A percentile compares a stretch with the other conserved stretches of the same genome.
phyloP scores from a whole-genome alignment of 164 flowering plant genomes.

The Berberis thunbergii region DNA sequence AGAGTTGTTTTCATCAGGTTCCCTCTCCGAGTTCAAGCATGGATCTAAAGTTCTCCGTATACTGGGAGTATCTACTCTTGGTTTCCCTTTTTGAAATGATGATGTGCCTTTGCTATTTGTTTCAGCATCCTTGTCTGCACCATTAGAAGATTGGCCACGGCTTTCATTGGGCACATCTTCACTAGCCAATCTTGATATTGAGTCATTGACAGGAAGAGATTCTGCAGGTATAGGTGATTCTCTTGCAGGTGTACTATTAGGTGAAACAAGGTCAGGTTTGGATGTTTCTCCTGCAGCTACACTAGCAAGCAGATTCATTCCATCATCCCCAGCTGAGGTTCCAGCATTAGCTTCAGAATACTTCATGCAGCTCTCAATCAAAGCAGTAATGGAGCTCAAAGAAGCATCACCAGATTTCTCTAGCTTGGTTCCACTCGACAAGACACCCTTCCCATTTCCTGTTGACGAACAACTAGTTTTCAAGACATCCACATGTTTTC shows the following conservation, averaged over 20 bases:
- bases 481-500: constrained; percentile 10
- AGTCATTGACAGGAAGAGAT: constrained; percentile 18
- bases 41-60: constrained; percentile 18
- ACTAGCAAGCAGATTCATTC: constrained; percentile 94
- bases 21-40: constrained; percentile 18
- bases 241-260: constrained; percentile 40
- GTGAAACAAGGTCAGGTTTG: constrained; percentile 41
- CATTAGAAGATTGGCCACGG: constrained; percentile 14
- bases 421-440: constrained; percentile 13
- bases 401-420: constrained; percentile 34
- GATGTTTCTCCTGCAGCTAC: constrained; percentile 89
- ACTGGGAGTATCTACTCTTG: constrained; percentile 17
- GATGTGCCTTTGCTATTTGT: constrained; percentile 6
- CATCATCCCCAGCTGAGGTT: constrained; percentile 61
- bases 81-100: constrained; percentile 15
- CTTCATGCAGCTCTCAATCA: constrained; percentile 54
- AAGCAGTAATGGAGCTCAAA: constrained; percentile 48
- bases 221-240: constrained; percentile 25
- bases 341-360: constrained; percentile 32
- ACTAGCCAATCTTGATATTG: constrained; percentile 21
- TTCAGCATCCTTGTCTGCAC: constrained; percentile 17
- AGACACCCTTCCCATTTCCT: constrained; percentile 18
- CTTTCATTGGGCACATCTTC: constrained; percentile 12
- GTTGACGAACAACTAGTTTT: constrained; percentile 13
- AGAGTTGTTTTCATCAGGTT: constrained; percentile 15